phyloP scores from a whole-genome alignment of 768 basidiomycete species.

The Tulasnella calospora region DNA sequence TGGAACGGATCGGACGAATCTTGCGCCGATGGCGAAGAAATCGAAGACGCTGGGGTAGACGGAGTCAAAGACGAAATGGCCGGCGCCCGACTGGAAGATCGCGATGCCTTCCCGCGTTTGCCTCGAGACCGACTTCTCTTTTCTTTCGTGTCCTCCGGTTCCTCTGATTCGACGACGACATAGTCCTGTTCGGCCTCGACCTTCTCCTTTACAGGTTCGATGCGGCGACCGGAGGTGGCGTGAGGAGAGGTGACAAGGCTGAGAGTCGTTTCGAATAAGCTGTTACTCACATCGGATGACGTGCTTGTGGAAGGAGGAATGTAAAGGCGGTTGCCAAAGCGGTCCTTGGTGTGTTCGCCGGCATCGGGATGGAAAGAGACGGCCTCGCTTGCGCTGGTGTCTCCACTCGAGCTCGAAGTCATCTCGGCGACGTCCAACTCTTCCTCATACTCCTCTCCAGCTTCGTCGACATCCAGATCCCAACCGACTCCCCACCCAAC shows the following conservation, averaged over 20 bases:
- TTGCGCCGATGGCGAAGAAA: neutral
- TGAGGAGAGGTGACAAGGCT: constrained; percentile 7
- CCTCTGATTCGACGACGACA: neutral
- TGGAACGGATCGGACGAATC: constrained; percentile 16
- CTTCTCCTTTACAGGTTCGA: neutral
- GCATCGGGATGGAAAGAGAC: neutral
- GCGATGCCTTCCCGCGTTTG: constrained; percentile 21
- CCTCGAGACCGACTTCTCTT: constrained; percentile 11
- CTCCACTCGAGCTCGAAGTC: constrained; percentile 17
- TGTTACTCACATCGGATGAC: constrained; percentile 12
- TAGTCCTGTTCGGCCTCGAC: neutral
- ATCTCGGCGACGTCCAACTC: constrained; percentile 12
- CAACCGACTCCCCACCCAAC: constrained; percentile 33
- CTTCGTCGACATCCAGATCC: constrained; percentile 24
- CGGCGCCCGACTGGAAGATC: constrained; percentile 16
- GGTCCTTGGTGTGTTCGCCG: neutral
- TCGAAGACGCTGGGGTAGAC: neutral
- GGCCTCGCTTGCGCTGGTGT: neutral
- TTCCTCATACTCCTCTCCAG: constrained; percentile 25
- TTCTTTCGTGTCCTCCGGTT: neutral
- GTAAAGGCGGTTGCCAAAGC: constrained; percentile 14
- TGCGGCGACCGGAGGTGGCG: neutral
- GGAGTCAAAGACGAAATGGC: constrained; percentile 5
- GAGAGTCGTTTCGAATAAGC: constrained; percentile 5
- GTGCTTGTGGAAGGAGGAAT: constrained; percentile 13